Evolutionary conservation across 2,329 filamentous ascomycete genomes (phyloP), one percentile per base, ranked within the genome.

Genomic region (Nemania sp.): DNA sequence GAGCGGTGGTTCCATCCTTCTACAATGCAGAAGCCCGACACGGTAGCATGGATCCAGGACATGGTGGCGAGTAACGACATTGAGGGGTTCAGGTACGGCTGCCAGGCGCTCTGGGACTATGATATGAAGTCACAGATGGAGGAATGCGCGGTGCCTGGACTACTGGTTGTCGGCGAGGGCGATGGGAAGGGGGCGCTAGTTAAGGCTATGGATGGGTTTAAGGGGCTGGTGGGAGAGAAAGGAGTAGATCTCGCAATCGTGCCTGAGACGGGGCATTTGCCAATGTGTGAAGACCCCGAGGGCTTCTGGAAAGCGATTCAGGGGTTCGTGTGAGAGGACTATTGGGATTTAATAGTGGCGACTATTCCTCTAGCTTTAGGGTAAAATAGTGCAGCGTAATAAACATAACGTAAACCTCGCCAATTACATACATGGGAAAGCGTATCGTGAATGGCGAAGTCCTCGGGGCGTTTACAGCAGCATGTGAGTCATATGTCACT

Each of bases 151-250:
- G 87, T 90, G 0, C 88, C 88, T 0, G 91, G 89, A 0, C 77
- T 92, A 60, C 87, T 97, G 61, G 86, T 94, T 0, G 93, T 90
- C 0, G 93, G 93, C 1, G 89, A 89, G 15, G 86, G 85, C 0
- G 93, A 97, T 75, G 93, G 89, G 0, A 87, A 86, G 72, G 87
- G 87, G 1, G 90, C 91, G 0, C 76, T 97, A 61, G 92, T 92
- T 0, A 89, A 90, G 81, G 91, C 90, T 3, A 97, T 97, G 93
- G 89, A 90, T 62, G 89, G 89, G 15, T 93, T 94, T 85, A 88
- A 85, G 62, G 84, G 80, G 0, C 77, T 82, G 20, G 78, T 93
- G 49, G 90, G 90, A 0, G 78, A 82, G 10, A 77, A 79, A 0
- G 87, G 86, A 0, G 86, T 85, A 0, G 84, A 88, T 66, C 85